phyloP scores from a whole-genome alignment of 805 yeast genomes.

The Debaryomyces castellii region DNA sequence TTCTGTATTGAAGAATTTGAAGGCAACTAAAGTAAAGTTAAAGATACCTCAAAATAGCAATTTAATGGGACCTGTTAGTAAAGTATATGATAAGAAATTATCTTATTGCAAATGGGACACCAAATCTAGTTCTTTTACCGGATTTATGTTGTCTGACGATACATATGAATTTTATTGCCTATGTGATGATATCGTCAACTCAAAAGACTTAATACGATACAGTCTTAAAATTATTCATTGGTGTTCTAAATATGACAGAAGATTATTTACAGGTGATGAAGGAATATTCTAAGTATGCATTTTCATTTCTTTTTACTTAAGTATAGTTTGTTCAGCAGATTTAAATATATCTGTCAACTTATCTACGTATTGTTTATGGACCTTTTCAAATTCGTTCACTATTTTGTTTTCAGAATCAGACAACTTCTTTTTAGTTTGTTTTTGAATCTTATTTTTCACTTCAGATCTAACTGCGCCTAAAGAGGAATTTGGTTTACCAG shows the following conservation, averaged over 20 bases:
- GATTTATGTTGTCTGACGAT: conserved; percentile 37
- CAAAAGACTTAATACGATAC: conserved; percentile 57
- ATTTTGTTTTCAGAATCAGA: conserved; percentile 55
- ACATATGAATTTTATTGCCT: conserved; percentile 38
- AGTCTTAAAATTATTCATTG: conserved; percentile 68
- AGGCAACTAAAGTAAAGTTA: conserved; percentile 12
- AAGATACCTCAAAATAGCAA: conserved; percentile 11
- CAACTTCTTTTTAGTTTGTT: conserved; percentile 52
- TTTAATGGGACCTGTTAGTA: conserved; percentile 15
- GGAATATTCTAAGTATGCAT: conserved; percentile 42
- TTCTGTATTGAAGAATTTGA: conserved; percentile 23
- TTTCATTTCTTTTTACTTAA: conserved; percentile 26
- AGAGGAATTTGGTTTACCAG: conserved; percentile 49
- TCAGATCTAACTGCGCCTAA: conserved; percentile 42
- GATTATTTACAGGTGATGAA: conserved; percentile 75
- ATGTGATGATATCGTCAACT: conserved; percentile 47
- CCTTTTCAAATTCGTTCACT: conserved; percentile 61
- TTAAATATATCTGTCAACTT: conserved; percentile 59
- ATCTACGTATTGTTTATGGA: conserved; percentile 63
- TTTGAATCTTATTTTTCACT: conserved; percentile 58
- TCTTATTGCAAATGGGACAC: conserved; percentile 46
- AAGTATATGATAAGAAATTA: conserved; percentile 38
- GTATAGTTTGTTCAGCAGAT: conserved; percentile 50
- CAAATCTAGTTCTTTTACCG: conserved; percentile 19
- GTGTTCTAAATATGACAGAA: conserved; percentile 69